Base-by-base conservation (phyloP, 106 monocot genomes). In the Platanthera zijinensis region DNA sequence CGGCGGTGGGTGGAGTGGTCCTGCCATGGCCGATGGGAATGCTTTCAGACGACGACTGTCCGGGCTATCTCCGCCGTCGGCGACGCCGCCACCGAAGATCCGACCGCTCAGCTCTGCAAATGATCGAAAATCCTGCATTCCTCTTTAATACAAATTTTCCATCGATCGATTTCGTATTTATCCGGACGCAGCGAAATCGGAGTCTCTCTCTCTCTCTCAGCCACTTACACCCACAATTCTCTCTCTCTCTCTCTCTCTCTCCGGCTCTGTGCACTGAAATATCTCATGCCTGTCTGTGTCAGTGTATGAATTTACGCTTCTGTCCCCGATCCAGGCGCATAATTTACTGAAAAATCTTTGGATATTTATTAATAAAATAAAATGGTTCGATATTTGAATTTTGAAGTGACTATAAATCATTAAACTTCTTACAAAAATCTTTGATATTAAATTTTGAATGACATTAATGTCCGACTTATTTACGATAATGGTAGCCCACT, bases 101-200 rank as follows among this genome's bases (percentile, higher is more conserved):
- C 74, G 77, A 4, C 78, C 78, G 48, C 74, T 10, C 79, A 76
- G 59, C 51, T 72, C 76, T 4, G 80, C 69, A 48, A 71, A 22
- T 9, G 77, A 57, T 10, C 74, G 84, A 76, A 81, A 78, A 56
- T 84, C 81, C 74, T 84, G 84, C 84, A 84, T 84, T 69, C 14
- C 68, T 67, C 59, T 21, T 8, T 61, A 21, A 7, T 61, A 21
- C 21, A 21, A 39, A 3, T 39, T 39, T 39, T 39, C 39, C 39
- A 39, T 39, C 39, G 39, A 2, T 39, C 39, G 39, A 39, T 39
- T 39, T 39, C 3, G 39, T 39, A 45, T 47, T 7, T 46, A 30
- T 70, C 70, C 70, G 70, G 39, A 30, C 12, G 47, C 70, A 11
- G 70, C 15, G 3, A 45, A 47, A 47, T 45, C 46, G 45, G 6